Conservation (phyloP, 2,329 filamentous ascomycete genomes). For the Akanthomyces uredinophilus region DNA sequence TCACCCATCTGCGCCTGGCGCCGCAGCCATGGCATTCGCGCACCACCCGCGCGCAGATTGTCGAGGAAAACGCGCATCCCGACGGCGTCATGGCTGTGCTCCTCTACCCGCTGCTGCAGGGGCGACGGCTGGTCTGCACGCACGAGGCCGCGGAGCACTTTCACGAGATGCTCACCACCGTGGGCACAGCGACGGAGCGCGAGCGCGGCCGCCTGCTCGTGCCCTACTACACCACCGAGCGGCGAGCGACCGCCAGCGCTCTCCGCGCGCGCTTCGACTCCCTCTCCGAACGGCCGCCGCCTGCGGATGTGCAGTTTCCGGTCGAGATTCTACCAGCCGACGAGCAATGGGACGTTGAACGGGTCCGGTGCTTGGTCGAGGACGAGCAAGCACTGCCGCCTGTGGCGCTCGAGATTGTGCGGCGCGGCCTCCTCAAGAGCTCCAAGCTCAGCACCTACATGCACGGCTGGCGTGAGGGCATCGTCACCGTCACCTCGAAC, state of each 20-base stretch:
- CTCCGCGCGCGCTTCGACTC: conserved; percentile 26
- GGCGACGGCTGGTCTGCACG: conserved; percentile 33
- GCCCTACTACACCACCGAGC: conserved; percentile 21
- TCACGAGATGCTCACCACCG: conserved; percentile 30
- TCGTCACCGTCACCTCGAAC: conserved; percentile 36
- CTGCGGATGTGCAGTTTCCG: conserved; percentile 30
- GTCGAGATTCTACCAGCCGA: conserved; percentile 24
- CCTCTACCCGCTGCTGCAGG: conserved; percentile 31
- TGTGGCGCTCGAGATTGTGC: conserved; percentile 30
- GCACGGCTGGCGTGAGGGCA: conserved; percentile 33
- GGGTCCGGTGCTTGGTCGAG: conserved; percentile 23
- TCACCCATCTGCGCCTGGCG: conserved; percentile 31
- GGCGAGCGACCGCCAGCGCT: conserved; percentile 13
- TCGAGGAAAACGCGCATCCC: conserved; percentile 27
- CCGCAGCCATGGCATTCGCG: conserved; percentile 30
- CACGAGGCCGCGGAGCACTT: conserved; percentile 35
- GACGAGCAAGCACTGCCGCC: conserved; percentile 24
- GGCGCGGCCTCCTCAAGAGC: conserved; percentile 29
- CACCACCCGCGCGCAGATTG: conserved; percentile 30
- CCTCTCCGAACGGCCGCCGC: conserved; percentile 28
- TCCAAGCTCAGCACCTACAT: conserved; percentile 36
- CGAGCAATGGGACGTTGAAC: conserved; percentile 22
- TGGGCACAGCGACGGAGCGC: conserved; percentile 34
- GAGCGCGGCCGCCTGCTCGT: conserved; percentile 32
- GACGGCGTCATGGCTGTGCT: conserved; percentile 30